phyloP scores from a whole-genome alignment of 2,329 filamentous ascomycete species.

The Ophiostoma piceae region DNA sequence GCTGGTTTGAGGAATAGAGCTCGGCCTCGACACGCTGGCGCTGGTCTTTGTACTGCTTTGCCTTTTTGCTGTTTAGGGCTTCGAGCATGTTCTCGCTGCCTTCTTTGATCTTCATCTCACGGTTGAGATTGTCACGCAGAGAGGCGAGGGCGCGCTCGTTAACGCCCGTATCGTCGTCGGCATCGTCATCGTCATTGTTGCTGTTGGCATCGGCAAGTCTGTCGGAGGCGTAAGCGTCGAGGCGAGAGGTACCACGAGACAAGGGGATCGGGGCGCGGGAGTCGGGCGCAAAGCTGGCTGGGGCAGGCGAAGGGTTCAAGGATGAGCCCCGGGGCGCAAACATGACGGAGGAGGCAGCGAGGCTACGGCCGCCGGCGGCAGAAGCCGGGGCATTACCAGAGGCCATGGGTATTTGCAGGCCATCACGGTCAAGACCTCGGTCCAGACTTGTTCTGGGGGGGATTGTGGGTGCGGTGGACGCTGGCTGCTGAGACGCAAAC shows the following conservation, averaged over 20 bases:
- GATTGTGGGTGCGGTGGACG: conserved; percentile 36
- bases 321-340: conserved; percentile 64
- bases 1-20: conserved; percentile 77
- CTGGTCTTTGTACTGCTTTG: conserved; percentile 89
- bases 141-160: conserved; percentile 68
- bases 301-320: conserved; percentile 63
- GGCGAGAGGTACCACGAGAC: conserved; percentile 58
- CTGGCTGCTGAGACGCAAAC: conserved; percentile 40
- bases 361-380: conserved; percentile 37
- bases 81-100: conserved; percentile 97
- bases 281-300: conserved; percentile 86
- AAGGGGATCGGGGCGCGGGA: conserved; percentile 66
- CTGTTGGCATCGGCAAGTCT: conserved; percentile 58
- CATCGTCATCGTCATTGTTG: conserved; percentile 24
- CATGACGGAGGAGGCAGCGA: conserved; percentile 52
- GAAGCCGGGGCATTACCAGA: conserved; percentile 37
- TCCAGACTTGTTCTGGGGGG: conserved; percentile 47
- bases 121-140: conserved; percentile 79
- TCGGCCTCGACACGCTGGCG: conserved; percentile 76
- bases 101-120: conserved; percentile 96
- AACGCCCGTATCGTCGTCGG: conserved; percentile 23
- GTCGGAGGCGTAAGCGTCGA: conserved; percentile 48
- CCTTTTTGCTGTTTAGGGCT: conserved; percentile 87
- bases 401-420: conserved; percentile 44
- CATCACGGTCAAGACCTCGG: conserved; percentile 51